Evolutionary conservation across 2,329 filamentous ascomycete genomes (phyloP).

Genomic region (Cladosporium austrohemisphaericum): DNA sequence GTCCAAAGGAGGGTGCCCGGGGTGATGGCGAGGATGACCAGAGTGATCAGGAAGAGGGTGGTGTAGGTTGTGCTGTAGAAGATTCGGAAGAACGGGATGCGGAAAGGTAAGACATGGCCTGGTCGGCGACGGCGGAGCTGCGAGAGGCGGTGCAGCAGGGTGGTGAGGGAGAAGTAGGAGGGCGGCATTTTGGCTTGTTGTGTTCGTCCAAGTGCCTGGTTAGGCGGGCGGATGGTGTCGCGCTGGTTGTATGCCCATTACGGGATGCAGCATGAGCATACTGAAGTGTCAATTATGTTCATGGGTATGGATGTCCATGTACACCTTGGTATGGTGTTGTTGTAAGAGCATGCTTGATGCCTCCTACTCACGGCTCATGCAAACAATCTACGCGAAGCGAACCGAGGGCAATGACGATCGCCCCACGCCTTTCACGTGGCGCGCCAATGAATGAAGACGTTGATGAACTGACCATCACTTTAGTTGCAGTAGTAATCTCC

Average conservation of each 20-base stretch:
- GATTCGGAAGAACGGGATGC: conserved; percentile 66
- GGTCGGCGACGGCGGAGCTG: conserved; percentile 6
- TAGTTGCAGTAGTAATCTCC: too few species aligned
- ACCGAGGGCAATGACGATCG: conserved; percentile 1
- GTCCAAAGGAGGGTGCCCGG: conserved; percentile 77
- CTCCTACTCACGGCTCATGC: background rate
- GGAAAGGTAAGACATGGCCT: conserved; percentile 34
- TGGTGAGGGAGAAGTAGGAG: conserved; percentile 8
- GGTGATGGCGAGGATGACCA: conserved; percentile 71
- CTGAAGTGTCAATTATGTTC: background rate
- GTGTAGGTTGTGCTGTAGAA: conserved; percentile 78
- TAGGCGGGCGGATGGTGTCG: background rate
- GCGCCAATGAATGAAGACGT: too few species aligned
- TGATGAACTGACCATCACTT: too few species aligned
- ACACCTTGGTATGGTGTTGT: too few species aligned
- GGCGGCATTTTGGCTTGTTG: conserved; percentile 13
- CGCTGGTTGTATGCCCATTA: background rate
- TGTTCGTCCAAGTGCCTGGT: background rate
- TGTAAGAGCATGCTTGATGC: background rate
- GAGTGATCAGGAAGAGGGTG: conserved; percentile 68
- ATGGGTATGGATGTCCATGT: background rate
- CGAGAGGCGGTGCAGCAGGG: conserved; percentile 8
- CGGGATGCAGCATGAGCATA: background rate
- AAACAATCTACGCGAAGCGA: conserved; percentile 9
- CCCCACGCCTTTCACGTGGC: background rate